phyloP scores from a whole-genome alignment of 768 basidiomycete genomes.

The Phanerochaete sordida region DNA sequence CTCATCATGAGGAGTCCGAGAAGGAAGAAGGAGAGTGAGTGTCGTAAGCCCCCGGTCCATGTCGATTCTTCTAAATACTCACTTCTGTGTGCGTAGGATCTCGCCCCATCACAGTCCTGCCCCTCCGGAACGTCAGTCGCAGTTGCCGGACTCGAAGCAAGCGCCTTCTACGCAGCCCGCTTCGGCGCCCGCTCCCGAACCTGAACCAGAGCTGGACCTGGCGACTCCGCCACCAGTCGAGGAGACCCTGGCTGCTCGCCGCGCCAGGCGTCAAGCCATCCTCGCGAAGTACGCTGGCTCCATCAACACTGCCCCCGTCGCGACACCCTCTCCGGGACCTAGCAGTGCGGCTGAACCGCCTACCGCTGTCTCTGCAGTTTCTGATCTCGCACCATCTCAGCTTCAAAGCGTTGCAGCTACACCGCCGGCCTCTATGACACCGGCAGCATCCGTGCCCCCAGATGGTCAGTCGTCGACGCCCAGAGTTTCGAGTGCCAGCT shows the following conservation, averaged over 20 bases:
- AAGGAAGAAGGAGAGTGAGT: constrained; percentile 96
- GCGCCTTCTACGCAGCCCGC: constrained; percentile 13
- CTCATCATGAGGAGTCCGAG: constrained; percentile 45
- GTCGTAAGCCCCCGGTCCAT: constrained; percentile 24
- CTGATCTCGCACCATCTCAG: constrained; percentile 57
- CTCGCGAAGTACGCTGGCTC: constrained; percentile 68
- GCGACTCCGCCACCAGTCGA: constrained; percentile 49
- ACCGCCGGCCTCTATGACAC: constrained; percentile 20
- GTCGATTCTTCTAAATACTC: constrained; percentile 1
- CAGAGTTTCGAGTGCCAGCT: background rate
- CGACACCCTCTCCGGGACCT: constrained; percentile 57
- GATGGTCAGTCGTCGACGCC: background rate
- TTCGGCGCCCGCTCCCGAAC: constrained; percentile 24
- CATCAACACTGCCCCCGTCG: constrained; percentile 31
- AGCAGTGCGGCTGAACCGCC: constrained; percentile 77
- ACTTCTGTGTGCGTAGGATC: constrained; percentile 42
- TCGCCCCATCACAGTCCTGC: constrained; percentile 49
- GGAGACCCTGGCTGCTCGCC: constrained; percentile 60
- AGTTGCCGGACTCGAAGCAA: constrained; percentile 22
- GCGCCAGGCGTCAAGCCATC: constrained; percentile 72
- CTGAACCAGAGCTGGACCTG: constrained; percentile 55
- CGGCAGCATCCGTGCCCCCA: constrained; percentile 4
- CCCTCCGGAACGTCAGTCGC: background rate
- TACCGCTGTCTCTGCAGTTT: constrained; percentile 51
- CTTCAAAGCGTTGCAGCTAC: constrained; percentile 42